phyloP scores from a whole-genome alignment of 371 early-diverging fungal genomes.

The Apophysomyces variabilis region DNA sequence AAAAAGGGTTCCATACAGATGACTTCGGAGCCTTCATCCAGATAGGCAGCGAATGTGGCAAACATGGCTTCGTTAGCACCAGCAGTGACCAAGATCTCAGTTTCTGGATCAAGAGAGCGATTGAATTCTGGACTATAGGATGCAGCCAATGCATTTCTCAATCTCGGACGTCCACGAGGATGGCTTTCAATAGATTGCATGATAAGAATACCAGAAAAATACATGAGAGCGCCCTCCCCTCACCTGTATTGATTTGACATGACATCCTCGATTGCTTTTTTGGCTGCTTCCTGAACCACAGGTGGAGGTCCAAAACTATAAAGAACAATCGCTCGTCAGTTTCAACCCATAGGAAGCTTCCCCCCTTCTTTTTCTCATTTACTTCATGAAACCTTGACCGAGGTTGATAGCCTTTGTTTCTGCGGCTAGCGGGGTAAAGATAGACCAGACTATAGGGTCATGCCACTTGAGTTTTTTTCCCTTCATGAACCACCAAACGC shows the following conservation, averaged over 20 bases:
- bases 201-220: neutral
- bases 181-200: conserved; percentile 44
- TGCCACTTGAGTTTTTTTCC: too few relatives aligned
- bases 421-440: conserved; percentile 86
- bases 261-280: conserved; percentile 64
- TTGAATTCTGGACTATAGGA: conserved; percentile 77
- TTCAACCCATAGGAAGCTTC: neutral
- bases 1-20: conserved; percentile 94
- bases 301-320: conserved; percentile 86
- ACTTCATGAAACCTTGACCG: conserved; percentile 92
- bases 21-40: conserved; percentile 85
- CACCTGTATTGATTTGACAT: conserved; percentile 84
- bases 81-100: conserved; percentile 87
- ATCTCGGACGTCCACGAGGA: conserved; percentile 79
- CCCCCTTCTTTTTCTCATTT: conserved; percentile 13
- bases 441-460: conserved; percentile 78
- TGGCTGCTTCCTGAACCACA: conserved; percentile 86
- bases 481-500: neutral
- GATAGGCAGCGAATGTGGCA: conserved; percentile 76
- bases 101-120: conserved; percentile 72
- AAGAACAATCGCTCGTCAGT: neutral
- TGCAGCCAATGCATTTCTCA: conserved; percentile 79
- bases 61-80: conserved; percentile 95
- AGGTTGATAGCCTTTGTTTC: conserved; percentile 91
- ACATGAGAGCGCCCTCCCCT: too few relatives aligned